Percentiles rank a stretch among this genome's conserved stretches.
Conservation (phyloP, 768 basidiomycete species). For the Phaffia australis region DNA sequence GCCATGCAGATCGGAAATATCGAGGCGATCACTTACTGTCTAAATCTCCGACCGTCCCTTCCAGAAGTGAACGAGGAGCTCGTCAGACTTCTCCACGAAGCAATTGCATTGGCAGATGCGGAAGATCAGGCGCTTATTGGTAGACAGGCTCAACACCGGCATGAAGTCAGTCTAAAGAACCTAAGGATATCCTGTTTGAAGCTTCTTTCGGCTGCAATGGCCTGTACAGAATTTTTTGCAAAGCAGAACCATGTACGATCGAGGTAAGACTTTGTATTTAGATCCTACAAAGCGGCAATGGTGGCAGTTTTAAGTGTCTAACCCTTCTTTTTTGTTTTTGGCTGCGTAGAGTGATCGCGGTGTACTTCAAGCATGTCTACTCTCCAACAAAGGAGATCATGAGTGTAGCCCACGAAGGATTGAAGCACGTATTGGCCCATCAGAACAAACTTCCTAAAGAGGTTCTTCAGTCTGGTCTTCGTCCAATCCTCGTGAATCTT, state of each 20-base stretch:
- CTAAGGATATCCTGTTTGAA: constrained; percentile 89
- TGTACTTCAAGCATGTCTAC: constrained; percentile 98
- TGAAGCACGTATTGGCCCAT: constrained; percentile 74
- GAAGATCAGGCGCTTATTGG: constrained; percentile 70
- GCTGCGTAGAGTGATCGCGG: constrained; percentile 63
- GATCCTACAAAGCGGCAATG: not conserved
- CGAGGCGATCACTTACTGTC: constrained; percentile 87
- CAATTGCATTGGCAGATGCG: constrained; percentile 86
- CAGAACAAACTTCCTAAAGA: constrained; percentile 91
- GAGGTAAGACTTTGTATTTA: constrained; percentile 45
- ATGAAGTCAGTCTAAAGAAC: constrained; percentile 67
- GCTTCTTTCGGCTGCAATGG: constrained; percentile 86
- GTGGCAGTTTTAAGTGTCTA: constrained; percentile 1
- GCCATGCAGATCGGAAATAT: constrained; percentile 95
- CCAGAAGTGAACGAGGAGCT: constrained; percentile 88
- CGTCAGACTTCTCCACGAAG: constrained; percentile 79
- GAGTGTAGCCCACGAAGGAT: constrained; percentile 85
- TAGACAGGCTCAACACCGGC: constrained; percentile 64
- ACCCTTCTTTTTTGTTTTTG: constrained; percentile 3
- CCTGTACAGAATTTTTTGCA: constrained; percentile 77
- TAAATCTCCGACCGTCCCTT: constrained; percentile 67
- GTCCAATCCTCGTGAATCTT: constrained; percentile 94
- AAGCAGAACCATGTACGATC: constrained; percentile 73
- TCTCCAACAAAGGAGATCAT: constrained; percentile 83
- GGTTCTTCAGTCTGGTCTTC: constrained; percentile 82